A percentile compares a stretch with the other conserved stretches of the same genome.
phyloP scores from a whole-genome alignment of 1,284 basidiomycete genomes.

The Peniophora sp. region DNA sequence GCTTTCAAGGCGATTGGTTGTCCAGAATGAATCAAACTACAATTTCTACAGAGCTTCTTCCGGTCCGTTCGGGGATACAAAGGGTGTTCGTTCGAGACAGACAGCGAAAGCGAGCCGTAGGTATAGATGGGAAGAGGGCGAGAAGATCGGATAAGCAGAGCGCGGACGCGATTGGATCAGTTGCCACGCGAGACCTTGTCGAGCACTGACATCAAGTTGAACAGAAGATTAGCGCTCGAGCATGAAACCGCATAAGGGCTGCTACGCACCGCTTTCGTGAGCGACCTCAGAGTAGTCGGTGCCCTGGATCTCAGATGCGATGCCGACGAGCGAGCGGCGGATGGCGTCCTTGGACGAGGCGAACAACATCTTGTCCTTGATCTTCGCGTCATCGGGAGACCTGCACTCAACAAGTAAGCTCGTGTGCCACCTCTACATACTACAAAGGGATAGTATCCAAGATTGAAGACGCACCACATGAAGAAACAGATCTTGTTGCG shows the following conservation, averaged over 20 bases:
- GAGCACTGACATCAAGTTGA: conserved; percentile 14
- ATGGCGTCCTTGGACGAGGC: conserved; percentile 90
- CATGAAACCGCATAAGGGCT: background rate
- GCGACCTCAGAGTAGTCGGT: conserved; percentile 79
- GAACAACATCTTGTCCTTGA: conserved; percentile 94
- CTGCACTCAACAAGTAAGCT: conserved; percentile 30
- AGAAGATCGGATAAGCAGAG: background rate
- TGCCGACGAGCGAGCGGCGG: conserved; percentile 63
- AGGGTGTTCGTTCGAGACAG: background rate
- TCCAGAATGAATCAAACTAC: background rate
- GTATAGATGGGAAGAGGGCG: background rate
- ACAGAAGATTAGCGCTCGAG: background rate
- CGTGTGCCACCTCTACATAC: background rate
- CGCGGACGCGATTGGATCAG: conserved; percentile 8
- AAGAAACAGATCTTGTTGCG: conserved; percentile 89
- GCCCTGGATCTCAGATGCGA: conserved; percentile 80
- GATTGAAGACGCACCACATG: conserved; percentile 59
- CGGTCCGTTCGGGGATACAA: background rate
- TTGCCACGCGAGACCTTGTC: conserved; percentile 20
- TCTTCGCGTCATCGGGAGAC: conserved; percentile 83
- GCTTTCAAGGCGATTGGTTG: background rate
- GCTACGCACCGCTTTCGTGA: conserved; percentile 63
- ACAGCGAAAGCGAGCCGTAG: background rate
- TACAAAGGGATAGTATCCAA: background rate
- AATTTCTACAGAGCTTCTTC: background rate